phyloP scores from a whole-genome alignment of 768 basidiomycete genomes.

The Filobasidium floriforme region DNA sequence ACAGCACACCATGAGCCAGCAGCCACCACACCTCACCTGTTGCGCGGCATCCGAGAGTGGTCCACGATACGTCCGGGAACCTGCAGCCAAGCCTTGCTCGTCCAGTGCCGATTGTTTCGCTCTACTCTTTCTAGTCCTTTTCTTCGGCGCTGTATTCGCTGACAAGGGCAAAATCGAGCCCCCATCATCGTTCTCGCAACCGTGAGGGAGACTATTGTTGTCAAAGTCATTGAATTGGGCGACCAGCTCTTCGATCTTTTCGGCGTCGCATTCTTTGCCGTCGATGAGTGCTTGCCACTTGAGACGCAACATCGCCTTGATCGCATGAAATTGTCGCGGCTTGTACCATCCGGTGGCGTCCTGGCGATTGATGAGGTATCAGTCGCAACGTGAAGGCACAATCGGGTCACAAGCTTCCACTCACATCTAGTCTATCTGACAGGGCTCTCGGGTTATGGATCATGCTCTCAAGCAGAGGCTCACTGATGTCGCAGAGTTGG shows the following conservation, averaged over 20 bases:
- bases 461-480: slow-evolving; percentile 73
- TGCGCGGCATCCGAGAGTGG: slow-evolving; percentile 1
- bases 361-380: neutral
- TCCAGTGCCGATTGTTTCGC: neutral
- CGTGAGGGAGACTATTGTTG: neutral
- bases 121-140: neutral
- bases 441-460: slow-evolving; percentile 66
- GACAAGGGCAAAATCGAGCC: neutral
- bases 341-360: slow-evolving; percentile 18
- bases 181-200: neutral
- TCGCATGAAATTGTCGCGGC: slow-evolving; percentile 16
- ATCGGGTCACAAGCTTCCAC: slow-evolving; percentile 36
- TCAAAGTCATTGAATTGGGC: slow-evolving; percentile 4
- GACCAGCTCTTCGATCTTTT: neutral
- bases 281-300: slow-evolving; percentile 24
- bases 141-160: neutral
- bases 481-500: slow-evolving; percentile 85
- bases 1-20: too few relatives aligned
- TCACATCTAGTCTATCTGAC: slow-evolving; percentile 65
- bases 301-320: slow-evolving; percentile 22
- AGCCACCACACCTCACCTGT: neutral
- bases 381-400: neutral
- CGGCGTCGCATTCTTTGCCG: neutral
- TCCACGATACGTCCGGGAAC: neutral
- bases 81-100: neutral